Conservation (phyloP, 176 grass and related monocot species). For the Ensete glaucum region DNA sequence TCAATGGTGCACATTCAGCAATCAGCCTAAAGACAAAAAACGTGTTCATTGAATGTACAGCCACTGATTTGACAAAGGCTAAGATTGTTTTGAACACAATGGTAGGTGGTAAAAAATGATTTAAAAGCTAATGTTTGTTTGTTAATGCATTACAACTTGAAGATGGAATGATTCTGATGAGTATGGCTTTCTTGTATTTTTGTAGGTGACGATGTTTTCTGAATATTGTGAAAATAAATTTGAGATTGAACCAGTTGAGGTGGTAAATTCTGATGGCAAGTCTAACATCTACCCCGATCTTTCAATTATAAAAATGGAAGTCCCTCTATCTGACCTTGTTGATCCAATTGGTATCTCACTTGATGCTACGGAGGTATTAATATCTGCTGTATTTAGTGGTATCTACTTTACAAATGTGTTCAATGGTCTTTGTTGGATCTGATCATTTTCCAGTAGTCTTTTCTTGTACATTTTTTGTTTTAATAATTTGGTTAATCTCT, state of each 20-base stretch:
- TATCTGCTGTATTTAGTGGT: neutral
- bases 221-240: slow-evolving; percentile 88
- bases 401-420: neutral
- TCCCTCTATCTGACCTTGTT: slow-evolving; percentile 57
- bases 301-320: slow-evolving; percentile 78
- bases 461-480: neutral
- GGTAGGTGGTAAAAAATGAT: slow-evolving; percentile 40
- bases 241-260: slow-evolving; percentile 90
- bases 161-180: slow-evolving; percentile 16
- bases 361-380: slow-evolving; percentile 52
- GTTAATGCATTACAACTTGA: slow-evolving; percentile 6
- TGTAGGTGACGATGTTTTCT: slow-evolving; percentile 88
- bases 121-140: slow-evolving; percentile 7
- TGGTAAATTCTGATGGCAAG: slow-evolving; percentile 54
- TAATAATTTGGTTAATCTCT: neutral
- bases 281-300: slow-evolving; percentile 68
- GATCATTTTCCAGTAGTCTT: neutral
- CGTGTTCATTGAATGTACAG: slow-evolving; percentile 93
- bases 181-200: slow-evolving; percentile 22
- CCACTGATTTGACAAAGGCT: slow-evolving; percentile 92
- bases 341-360: slow-evolving; percentile 80
- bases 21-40: slow-evolving; percentile 74
- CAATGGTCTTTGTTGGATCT: neutral
- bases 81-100: slow-evolving; percentile 97
- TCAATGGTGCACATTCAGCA: slow-evolving; percentile 92